Conservation (phyloP, 805 yeast genomes). For the Candida chauliodis region DNA sequence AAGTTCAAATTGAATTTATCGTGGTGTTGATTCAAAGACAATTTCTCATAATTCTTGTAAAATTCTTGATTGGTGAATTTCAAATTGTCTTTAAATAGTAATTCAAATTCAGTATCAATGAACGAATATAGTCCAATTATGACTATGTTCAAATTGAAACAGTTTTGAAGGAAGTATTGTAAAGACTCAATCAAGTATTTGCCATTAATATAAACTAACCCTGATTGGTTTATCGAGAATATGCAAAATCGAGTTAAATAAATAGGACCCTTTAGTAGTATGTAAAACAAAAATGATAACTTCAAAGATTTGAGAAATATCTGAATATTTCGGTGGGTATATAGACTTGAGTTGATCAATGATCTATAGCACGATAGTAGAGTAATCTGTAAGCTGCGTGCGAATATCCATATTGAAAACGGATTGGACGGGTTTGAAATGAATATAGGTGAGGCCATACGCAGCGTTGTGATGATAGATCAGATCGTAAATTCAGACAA, state of each 20-base stretch:
- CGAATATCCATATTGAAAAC: slow-evolving; percentile 44
- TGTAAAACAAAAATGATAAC: slow-evolving; percentile 35
- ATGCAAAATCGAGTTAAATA: slow-evolving; percentile 16
- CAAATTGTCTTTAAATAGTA: slow-evolving; percentile 35
- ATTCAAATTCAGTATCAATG: slow-evolving; percentile 37
- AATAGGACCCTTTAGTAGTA: slow-evolving; percentile 22
- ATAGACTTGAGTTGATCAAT: slow-evolving; percentile 40
- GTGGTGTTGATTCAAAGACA: slow-evolving; percentile 8
- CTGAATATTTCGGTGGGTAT: slow-evolving; percentile 15
- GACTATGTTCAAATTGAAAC: slow-evolving; percentile 40
- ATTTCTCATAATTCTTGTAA: slow-evolving; percentile 13
- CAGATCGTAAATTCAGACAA: too few relatives aligned
- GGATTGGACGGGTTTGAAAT: slow-evolving; percentile 56
- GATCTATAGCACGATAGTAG: slow-evolving; percentile 47
- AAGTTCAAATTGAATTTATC: not conserved
- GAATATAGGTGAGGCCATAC: slow-evolving; percentile 60
- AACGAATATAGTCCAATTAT: slow-evolving; percentile 29
- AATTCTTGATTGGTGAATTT: slow-evolving; percentile 31
- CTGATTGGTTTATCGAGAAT: slow-evolving; percentile 7
- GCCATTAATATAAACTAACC: not conserved
- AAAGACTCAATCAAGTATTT: not conserved
- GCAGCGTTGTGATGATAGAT: too few relatives aligned
- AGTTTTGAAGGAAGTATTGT: slow-evolving; percentile 30
- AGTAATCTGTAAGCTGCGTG: slow-evolving; percentile 53
- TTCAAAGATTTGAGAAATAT: slow-evolving; percentile 33